A percentile compares a stretch with the other conserved stretches of the same genome.
These are phyloP conservation scores for Aspergillus fischeri DNA, from an alignment of 2,329 filamentous ascomycete species.

Conservation along the genomic window DNA sequence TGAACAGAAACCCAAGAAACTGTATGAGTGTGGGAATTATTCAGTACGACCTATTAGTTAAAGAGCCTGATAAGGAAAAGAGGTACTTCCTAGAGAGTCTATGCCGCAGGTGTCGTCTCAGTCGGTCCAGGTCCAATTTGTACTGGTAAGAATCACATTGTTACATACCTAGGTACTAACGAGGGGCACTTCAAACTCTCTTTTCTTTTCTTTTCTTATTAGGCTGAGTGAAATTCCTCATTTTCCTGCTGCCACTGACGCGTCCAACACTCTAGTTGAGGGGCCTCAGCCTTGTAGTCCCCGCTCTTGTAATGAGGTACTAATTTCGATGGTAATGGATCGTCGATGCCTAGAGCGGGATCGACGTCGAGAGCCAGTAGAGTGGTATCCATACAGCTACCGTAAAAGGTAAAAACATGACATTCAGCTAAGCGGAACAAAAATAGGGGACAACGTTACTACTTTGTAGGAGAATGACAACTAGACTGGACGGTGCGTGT, in stretches of 20 bases:
- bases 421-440: neutral
- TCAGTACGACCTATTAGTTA: neutral
- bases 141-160: too few species aligned
- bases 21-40: neutral
- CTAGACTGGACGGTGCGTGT: too few species aligned
- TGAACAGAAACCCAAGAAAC: neutral
- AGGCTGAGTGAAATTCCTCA: too few species aligned
- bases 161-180: too few species aligned
- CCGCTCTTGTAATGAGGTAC: neutral
- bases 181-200: neutral
- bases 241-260: neutral
- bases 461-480: too few species aligned
- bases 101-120: neutral
- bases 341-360: neutral
- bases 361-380: neutral
- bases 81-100: neutral
- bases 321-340: neutral
- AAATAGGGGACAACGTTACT: neutral
- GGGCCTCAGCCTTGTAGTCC: neutral
- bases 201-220: too few species aligned
- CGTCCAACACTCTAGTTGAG: neutral
- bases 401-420: neutral
- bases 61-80: neutral
- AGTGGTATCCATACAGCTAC: neutral
- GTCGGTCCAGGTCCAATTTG: neutral